Percentiles rank a stretch among this genome's conserved stretches.
These are phyloP conservation scores for Elsinoe fawcettii DNA, from an alignment of 2,329 filamentous ascomycete species.

Conservation along the genomic window DNA sequence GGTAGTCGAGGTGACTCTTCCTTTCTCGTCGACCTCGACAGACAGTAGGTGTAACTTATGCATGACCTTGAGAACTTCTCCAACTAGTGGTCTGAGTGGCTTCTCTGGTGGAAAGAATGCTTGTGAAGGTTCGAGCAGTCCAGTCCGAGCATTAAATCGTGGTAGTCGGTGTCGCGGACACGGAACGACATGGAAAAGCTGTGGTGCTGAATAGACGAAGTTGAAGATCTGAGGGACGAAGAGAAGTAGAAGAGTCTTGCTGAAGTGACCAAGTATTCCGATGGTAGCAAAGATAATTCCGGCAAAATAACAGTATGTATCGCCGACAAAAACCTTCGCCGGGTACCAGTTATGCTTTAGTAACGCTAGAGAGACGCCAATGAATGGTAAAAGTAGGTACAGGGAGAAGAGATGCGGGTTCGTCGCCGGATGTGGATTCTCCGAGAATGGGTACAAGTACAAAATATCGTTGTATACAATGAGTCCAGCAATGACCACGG, in stretches of 20 bases:
- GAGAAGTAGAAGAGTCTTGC: conserved; percentile 86
- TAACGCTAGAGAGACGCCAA: conserved; percentile 82
- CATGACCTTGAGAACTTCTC: conserved; percentile 58
- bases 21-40: conserved; percentile 59
- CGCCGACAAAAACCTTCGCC: conserved; percentile 88
- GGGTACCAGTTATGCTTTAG: conserved; percentile 94
- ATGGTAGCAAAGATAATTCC: conserved; percentile 99
- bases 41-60: conserved; percentile 60
- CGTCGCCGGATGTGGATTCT: conserved; percentile 84
- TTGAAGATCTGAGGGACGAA: conserved; percentile 94
- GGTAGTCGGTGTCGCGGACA: conserved; percentile 91
- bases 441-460: conserved; percentile 59
- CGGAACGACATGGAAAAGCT: conserved; percentile 81
- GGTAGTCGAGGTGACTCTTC: conserved; percentile 67
- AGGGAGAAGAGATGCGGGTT: conserved; percentile 95
- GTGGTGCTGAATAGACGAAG: conserved; percentile 86
- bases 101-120: conserved; percentile 58
- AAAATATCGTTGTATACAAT: conserved; percentile 80
- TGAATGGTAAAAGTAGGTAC: conserved; percentile 87
- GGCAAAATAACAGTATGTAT: conserved; percentile 99
- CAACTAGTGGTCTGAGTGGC: conserved; percentile 61
- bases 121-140: conserved; percentile 76
- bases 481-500: conserved; percentile 76
- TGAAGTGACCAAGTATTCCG: conserved; percentile 93
- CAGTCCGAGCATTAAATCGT: conserved; percentile 75